Base-by-base conservation (phyloP, 2,329 filamentous ascomycete genomes). In the Cladosporium oxysporum region DNA sequence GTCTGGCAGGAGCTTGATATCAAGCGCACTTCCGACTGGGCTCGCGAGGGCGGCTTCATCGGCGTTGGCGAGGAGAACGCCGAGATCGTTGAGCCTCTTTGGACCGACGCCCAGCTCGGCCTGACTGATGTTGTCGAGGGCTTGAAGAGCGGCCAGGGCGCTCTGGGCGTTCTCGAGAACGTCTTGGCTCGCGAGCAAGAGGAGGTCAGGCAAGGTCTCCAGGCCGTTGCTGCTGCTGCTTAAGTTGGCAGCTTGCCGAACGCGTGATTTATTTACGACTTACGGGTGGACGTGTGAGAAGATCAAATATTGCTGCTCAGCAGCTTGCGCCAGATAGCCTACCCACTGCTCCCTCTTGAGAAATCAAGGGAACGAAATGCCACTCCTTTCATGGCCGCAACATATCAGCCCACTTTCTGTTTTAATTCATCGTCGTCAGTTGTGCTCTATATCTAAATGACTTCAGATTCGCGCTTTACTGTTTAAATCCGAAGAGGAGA, bases 21-120 rank as follows among this genome's bases (percentile, higher is more conserved):
- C 81, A 97, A 96, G 84, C 90, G 94, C 74, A 96, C 94, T 31
- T 92, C 90, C 66, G 91, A 96, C 74, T 99, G 95, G 95, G 91
- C 91, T 33, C 87, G 88, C 16, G 86, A 95, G 76, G 95, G 95
- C 57, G 95, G 95, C 8, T 97, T 98, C 80, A 91, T 98, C 66
- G 95, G 94, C 62, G 95, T 99, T 10, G 95, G 95, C 26, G 90
- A 92, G 70, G 81, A 89, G 66, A 84, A 83, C 58, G 84, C 84
- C 18, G 79, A 83, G 64, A 81, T 81, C 2, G 84, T 86, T 49
- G 80, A 87, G 76, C 90, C 93, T n/a, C 88, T 99, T 49, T 99
- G 95, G 95, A 95, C 91, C 1, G 89, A 97, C 73, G 83, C 86
- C 73, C 95, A 99, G 84, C 87, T 99, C 65, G 91, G 90, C 49